Conservation (phyloP, 768 basidiomycete species). For the Lentinula lateritia region DNA sequence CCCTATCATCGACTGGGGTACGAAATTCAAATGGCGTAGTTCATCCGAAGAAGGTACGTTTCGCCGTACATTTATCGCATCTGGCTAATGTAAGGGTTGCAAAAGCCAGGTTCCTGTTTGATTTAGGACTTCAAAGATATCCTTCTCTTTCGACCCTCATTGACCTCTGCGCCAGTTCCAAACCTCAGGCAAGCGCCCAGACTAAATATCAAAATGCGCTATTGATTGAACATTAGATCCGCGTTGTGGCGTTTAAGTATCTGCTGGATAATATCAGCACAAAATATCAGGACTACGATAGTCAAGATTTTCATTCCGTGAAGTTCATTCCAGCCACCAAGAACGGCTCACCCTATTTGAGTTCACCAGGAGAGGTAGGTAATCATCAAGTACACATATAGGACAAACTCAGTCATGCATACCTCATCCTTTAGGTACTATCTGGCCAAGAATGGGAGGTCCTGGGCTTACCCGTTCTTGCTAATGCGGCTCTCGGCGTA, state of each 20-base stretch:
- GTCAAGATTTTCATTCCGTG: slow-evolving; percentile 47
- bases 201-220: background rate
- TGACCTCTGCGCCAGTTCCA: slow-evolving; percentile 56
- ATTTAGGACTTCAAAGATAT: slow-evolving; percentile 60
- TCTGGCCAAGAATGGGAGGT: slow-evolving; percentile 58
- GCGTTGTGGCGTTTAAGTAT: slow-evolving; percentile 71
- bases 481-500: slow-evolving; percentile 45
- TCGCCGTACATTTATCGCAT: background rate
- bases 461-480: slow-evolving; percentile 73
- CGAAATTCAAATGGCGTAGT: slow-evolving; percentile 68
- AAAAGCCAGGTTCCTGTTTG: slow-evolving; percentile 75
- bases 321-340: slow-evolving; percentile 77
- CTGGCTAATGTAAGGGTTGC: background rate
- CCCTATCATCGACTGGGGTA: slow-evolving; percentile 87
- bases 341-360: slow-evolving; percentile 46
- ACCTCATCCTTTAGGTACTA: slow-evolving; percentile 50
- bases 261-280: slow-evolving; percentile 66
- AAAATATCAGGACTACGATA: slow-evolving; percentile 56
- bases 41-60: slow-evolving; percentile 80
- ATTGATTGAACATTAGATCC: slow-evolving; percentile 23
- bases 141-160: slow-evolving; percentile 68
- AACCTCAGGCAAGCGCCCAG: slow-evolving; percentile 27
- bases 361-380: slow-evolving; percentile 60
- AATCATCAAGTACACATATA: background rate
- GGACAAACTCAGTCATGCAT: background rate